A percentile compares a stretch with the other conserved stretches of the same genome.
These are phyloP conservation scores for Euphorbia pulcherrima DNA, from an alignment of 345 rosid genomes.

Conservation along the genomic window DNA sequence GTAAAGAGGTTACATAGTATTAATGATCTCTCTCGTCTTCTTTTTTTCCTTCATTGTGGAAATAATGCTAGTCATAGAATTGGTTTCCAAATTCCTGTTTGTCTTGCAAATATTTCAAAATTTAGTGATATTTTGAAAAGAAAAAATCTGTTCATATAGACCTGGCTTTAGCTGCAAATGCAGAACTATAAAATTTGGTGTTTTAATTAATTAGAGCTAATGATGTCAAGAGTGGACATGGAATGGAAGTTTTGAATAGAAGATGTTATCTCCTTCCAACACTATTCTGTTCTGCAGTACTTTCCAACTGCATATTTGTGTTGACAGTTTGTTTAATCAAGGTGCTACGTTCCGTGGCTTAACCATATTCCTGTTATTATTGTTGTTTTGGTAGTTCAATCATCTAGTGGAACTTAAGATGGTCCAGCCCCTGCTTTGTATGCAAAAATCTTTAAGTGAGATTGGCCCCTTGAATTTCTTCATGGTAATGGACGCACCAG, in stretches of 20 bases:
- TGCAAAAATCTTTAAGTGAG: slow-evolving; percentile 38
- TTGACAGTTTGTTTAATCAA: neutral
- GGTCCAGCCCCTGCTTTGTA: slow-evolving; percentile 48
- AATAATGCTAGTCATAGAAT: neutral
- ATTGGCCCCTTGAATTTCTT: slow-evolving; percentile 64
- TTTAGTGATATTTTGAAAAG: neutral
- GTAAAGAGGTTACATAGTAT: neutral
- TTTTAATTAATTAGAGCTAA: neutral
- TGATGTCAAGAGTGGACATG: neutral
- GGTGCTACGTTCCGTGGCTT: neutral
- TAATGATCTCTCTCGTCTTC: neutral
- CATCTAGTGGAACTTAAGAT: slow-evolving; percentile 59
- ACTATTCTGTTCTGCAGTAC: neutral
- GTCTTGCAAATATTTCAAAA: neutral
- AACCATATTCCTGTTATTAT: slow-evolving; percentile 5
- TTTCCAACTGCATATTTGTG: neutral
- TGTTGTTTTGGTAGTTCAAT: slow-evolving; percentile 48
- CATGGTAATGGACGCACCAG: slow-evolving; percentile 53
- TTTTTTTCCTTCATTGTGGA: neutral
- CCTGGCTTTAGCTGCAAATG: neutral
- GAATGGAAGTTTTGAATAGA: neutral
- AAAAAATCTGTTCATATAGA: neutral
- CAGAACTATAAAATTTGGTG: neutral
- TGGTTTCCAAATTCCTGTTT: neutral
- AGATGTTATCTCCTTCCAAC: neutral